Evolutionary conservation across 2,329 filamentous ascomycete species (phyloP), one percentile per base, ranked within the genome.

Genomic region (Fusarium sp.): DNA sequence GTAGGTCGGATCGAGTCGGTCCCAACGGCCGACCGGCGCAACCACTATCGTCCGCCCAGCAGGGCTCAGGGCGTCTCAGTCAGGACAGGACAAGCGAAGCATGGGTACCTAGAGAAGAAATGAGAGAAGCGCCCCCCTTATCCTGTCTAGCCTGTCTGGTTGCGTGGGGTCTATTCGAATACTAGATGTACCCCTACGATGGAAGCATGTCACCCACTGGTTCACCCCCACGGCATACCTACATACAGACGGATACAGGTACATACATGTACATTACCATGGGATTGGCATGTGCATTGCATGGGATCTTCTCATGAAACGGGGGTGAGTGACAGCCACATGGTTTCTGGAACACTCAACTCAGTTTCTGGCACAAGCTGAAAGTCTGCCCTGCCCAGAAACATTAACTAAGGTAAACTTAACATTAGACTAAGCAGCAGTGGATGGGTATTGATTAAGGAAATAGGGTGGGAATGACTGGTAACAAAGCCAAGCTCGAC

Each of bases 1-100:
- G 61, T 30, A 49, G 63, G 60, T 65, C 62, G 66, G 69, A 72
- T 74, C 71, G 54, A 58, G 62, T 72, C 67, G 55, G 69, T 56
- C 65, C 71, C 62, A 70, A 72, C 62, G 54, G 60, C 60, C 48
- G 40, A 53, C 59, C 44, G 63, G 67, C 52, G 59, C 52, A 70
- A 63, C 69, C 57, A 67, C 30, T 53, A 41, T 52, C 32, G 54
- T 57, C 65, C 59, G 68, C 70, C 65, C 65, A 62, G 56, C 69
- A 63, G 67, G 65, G 66, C 71, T 52, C 49, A 27, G 71, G 59
- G 57, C 12, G 48, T 40, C 48, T 51, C 47, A 38, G 47, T 51
- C 32, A 52, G 49, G 34, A 38, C 18, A 38, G 49, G 49, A 25
- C 49, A 52, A 43, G 49, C 49, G 49, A 52, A 8, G 24, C 49